Percentiles rank a stretch among this genome's conserved stretches.
Conservation (phyloP, 805 yeast species). For the Tetrapisispora arboricola region DNA sequence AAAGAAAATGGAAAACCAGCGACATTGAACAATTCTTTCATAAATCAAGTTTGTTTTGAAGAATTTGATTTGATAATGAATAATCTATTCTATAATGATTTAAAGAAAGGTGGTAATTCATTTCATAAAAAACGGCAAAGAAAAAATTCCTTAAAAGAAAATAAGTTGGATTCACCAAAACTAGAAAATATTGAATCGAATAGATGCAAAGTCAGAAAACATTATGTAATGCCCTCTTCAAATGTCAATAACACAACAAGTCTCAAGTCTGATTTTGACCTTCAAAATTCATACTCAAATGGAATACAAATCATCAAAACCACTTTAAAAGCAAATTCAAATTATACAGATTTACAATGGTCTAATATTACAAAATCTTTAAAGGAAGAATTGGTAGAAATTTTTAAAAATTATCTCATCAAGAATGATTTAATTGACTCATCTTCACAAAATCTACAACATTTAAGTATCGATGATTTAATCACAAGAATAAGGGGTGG, state of each 20-base stretch:
- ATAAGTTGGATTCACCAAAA: neutral
- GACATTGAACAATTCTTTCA: neutral
- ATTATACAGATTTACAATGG: slow-evolving; percentile 27
- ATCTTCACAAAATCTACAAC: slow-evolving; percentile 2
- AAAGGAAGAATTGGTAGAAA: slow-evolving; percentile 9
- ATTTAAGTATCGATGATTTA: slow-evolving; percentile 15
- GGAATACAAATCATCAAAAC: neutral
- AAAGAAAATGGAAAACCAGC: neutral
- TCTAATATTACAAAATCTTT: slow-evolving; percentile 19
- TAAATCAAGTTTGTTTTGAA: slow-evolving; percentile 1
- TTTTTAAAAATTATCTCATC: slow-evolving; percentile 9
- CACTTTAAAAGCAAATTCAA: neutral
- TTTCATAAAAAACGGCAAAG: neutral
- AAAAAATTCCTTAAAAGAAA: neutral
- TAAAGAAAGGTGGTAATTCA: neutral
- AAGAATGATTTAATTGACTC: slow-evolving; percentile 6
- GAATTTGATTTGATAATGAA: slow-evolving; percentile 4
- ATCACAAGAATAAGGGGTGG: slow-evolving; percentile 82
- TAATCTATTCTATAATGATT: slow-evolving; percentile 3
- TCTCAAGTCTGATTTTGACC: too few species aligned
- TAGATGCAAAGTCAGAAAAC: neutral
- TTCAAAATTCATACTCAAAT: neutral
- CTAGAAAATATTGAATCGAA: neutral
- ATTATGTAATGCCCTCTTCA: too few species aligned
- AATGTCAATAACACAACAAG: neutral